Percentiles rank a stretch among this genome's conserved stretches.
Conservation (phyloP, 768 basidiomycete genomes). For the Boletellus ananiceps region DNA sequence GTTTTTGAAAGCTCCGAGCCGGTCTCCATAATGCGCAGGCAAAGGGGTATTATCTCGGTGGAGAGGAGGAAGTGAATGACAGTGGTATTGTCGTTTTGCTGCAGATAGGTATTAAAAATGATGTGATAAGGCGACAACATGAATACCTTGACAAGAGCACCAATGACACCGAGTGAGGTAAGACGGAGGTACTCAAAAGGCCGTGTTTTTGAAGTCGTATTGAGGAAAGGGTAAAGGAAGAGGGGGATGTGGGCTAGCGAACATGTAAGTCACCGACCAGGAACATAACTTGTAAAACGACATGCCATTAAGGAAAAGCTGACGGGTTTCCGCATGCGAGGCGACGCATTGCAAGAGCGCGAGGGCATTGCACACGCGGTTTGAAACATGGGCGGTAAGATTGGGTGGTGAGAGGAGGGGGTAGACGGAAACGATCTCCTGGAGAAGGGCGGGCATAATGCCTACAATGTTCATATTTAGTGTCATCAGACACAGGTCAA, state of each 20-base stretch:
- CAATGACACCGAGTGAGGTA: constrained; percentile 98
- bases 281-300: background rate
- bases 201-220: constrained; percentile 98
- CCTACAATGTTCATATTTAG: constrained; percentile 42
- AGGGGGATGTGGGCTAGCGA: constrained; percentile 90
- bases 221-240: constrained; percentile 93
- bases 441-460: constrained; percentile 94
- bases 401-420: constrained; percentile 93
- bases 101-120: constrained; percentile 12
- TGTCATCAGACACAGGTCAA: background rate
- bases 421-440: constrained; percentile 98
- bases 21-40: constrained; percentile 99
- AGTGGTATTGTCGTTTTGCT: constrained; percentile 99
- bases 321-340: constrained; percentile 92
- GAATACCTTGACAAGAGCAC: constrained; percentile 92
- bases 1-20: constrained; percentile 98
- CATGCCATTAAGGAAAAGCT: constrained; percentile 89
- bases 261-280: background rate
- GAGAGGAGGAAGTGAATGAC: constrained; percentile 99
- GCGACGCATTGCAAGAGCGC: constrained; percentile 98
- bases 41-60: constrained; percentile 98
- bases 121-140: background rate
- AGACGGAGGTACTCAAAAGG: constrained; percentile 99
- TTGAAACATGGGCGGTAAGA: constrained; percentile 95
- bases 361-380: constrained; percentile 97